A percentile compares a stretch with the other conserved stretches of the same genome.
Conservation (phyloP, 169 alveolate genomes). For the Plasmodium gallinaceum region DNA sequence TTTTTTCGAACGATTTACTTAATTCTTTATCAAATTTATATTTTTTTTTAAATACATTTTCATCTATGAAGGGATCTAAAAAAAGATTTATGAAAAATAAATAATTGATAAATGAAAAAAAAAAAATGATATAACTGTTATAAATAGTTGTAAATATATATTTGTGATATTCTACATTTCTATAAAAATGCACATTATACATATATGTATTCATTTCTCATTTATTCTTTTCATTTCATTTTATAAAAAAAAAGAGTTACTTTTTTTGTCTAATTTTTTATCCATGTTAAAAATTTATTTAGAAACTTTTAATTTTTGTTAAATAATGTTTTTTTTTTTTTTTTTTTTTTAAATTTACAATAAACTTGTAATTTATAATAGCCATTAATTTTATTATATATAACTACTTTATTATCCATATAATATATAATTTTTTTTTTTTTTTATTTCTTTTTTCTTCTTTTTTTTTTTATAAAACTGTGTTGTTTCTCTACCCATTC, state of each 20-base stretch:
- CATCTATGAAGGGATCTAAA: neutral
- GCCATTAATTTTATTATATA: neutral
- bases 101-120: neutral
- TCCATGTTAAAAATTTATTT: slow-evolving; percentile 3
- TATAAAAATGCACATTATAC: neutral
- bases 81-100: neutral
- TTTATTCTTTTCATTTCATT: neutral
- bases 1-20: neutral
- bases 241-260: neutral
- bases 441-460: neutral
- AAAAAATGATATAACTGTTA: neutral
- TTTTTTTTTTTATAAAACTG: neutral
- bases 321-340: no score
- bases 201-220: neutral
- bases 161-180: neutral
- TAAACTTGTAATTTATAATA: neutral
- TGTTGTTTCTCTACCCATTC: neutral
- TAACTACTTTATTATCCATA: neutral
- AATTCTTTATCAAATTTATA: neutral
- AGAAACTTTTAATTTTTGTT: neutral
- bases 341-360: neutral
- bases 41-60: neutral
- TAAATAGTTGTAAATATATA: neutral
- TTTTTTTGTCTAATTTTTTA: slow-evolving; percentile 8
- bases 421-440: neutral